Evolutionary conservation across 352 stramenopile species (phyloP), one percentile per base, ranked within the genome.

Genomic region (Phytophthora nicotianae): DNA sequence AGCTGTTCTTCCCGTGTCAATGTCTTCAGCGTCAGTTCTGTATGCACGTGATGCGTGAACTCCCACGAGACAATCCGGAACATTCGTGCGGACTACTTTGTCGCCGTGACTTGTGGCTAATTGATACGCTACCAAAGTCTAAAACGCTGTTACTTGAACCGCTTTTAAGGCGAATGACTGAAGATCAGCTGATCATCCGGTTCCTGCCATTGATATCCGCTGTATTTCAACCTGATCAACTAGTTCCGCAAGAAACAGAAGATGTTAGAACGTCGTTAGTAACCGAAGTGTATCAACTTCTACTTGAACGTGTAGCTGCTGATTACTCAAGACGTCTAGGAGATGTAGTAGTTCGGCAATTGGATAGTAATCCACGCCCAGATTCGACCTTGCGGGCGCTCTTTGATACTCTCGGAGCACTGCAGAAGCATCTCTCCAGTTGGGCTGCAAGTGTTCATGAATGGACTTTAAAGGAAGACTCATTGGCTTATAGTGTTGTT

Each of bases 1-100:
- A 98, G 23, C 33, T 98, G 1, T 97, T 98, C 48, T 96, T 96
- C 41, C 80, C 91, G 9, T 95, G 81, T 17, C 71, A 76, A 46
- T 93, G 75, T 50, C 70, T 86, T 35, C 81, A 93, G 49, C 55
- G 75, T 2, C 63, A 79, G 27, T 72, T 98, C 5, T 78, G 93
- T 23, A 68, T 89, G 43, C 59, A 72, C 32, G 35, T 70, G 19
- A 58, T 88, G 24, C 59, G 58, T 9, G 63, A 72, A 21, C 17
- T 52, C 0, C n/a, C 23, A 24, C 58, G 5, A 9, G 50, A 72
- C 2, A 41, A 10, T n/a, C 9, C n/a, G 2, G 43, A 62, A 35
- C 29, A 29, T 29, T 54, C 20, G 6, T 71, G 57, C 58, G 59
- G 51, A 50, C 7, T 21, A 4, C n/a, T 72, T 11, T 74, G 69